A percentile compares a stretch with the other conserved stretches of the same genome.
phyloP scores from a whole-genome alignment of 2,329 filamentous ascomycete species.

The Botrytis galanthina region DNA sequence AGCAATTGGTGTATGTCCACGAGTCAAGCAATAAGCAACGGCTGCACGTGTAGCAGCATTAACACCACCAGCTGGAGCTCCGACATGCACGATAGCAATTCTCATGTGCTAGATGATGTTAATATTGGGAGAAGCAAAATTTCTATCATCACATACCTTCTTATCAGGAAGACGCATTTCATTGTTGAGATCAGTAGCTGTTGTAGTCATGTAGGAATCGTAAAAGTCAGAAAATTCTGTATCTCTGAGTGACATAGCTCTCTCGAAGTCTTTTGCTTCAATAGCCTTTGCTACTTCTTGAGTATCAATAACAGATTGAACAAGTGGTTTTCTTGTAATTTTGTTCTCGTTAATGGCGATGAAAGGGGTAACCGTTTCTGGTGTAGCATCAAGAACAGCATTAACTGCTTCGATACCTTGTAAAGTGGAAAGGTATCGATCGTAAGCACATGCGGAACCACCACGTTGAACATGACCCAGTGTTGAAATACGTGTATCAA shows the following conservation, averaged over 20 bases:
- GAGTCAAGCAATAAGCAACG: constrained; percentile 85
- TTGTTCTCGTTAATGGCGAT: constrained; percentile 98
- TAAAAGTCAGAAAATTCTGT: constrained; percentile 94
- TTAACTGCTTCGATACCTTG: constrained; percentile 94
- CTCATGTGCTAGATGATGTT: constrained; percentile 67
- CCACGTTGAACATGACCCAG: constrained; percentile 97
- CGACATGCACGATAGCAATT: constrained; percentile 94
- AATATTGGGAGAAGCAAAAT: constrained; percentile 28
- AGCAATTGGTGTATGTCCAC: constrained; percentile 88
- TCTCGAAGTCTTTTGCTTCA: constrained; percentile 78
- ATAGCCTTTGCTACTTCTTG: constrained; percentile 82
- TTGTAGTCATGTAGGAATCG: constrained; percentile 86
- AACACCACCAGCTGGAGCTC: constrained; percentile 95
- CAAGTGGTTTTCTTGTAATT: constrained; percentile 83
- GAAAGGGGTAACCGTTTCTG: constrained; percentile 86
- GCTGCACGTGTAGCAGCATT: constrained; percentile 93
- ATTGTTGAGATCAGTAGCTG: constrained; percentile 70
- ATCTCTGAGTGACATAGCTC: constrained; percentile 84
- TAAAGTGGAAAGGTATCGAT: constrained; percentile 86
- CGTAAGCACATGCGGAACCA: constrained; percentile 87
- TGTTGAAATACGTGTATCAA: constrained; percentile 93
- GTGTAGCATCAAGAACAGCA: constrained; percentile 83
- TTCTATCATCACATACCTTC: constrained; percentile 54
- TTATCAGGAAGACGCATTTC: constrained; percentile 64
- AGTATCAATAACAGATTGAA: constrained; percentile 84